Percentiles rank a stretch among this genome's conserved stretches.
phyloP scores from a whole-genome alignment of 257 asterid species.

The Lithospermum erythrorhizon region DNA sequence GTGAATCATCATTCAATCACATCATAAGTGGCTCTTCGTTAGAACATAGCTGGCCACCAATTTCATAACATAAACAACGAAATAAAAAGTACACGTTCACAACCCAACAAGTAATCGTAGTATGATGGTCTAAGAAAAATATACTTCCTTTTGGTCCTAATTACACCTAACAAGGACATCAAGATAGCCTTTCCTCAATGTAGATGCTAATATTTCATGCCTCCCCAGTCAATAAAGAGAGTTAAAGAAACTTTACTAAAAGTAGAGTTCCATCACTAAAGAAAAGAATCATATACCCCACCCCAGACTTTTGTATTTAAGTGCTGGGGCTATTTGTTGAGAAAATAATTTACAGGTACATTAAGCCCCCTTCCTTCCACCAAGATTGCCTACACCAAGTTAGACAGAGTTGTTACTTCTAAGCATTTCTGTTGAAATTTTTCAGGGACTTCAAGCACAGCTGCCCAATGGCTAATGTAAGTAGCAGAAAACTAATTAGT shows the following conservation, averaged over 20 bases:
- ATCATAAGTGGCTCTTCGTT: too few species aligned
- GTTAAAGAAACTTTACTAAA: conserved; percentile 45
- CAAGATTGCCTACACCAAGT: conserved; percentile 5
- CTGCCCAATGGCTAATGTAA: conserved; percentile 50
- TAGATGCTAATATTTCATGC: conserved; percentile 15
- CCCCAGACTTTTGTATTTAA: conserved; percentile 16
- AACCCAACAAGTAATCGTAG: too few species aligned
- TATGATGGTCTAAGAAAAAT: not conserved
- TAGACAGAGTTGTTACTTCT: not conserved
- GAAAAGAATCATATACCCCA: conserved; percentile 41
- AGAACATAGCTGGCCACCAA: too few species aligned
- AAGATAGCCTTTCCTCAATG: conserved; percentile 11
- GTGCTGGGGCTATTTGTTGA: not conserved
- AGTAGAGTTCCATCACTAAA: conserved; percentile 25
- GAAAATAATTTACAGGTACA: not conserved
- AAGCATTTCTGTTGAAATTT: not conserved
- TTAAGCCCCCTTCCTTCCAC: conserved; percentile 6
- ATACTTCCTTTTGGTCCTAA: not conserved
- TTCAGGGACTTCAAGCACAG: not conserved
- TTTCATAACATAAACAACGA: too few species aligned
- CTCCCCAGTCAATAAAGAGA: conserved; percentile 21
- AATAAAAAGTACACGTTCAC: too few species aligned
- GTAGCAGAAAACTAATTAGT: conserved; percentile 11
- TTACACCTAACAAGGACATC: conserved; percentile 10
- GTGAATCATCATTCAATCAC: too few species aligned